phyloP scores from a whole-genome alignment of 495 filamentous ascomycete species.

The Xylaria sp. region DNA sequence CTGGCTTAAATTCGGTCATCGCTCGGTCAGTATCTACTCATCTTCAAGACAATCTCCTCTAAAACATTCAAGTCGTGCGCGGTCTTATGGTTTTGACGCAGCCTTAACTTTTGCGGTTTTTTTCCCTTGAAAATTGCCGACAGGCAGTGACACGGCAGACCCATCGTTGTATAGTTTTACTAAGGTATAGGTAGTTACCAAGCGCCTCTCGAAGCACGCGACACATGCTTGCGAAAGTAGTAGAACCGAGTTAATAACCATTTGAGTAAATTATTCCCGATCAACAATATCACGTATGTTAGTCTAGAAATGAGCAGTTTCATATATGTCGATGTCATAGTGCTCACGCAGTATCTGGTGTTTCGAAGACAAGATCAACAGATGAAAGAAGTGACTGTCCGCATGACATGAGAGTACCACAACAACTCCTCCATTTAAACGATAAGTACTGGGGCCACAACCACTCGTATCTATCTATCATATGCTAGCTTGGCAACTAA shows the following conservation, averaged over 20 bases:
- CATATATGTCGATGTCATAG: not conserved
- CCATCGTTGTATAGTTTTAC: not conserved
- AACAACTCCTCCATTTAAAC: not conserved
- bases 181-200: not conserved
- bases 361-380: not conserved
- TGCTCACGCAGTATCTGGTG: not conserved
- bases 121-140: not conserved
- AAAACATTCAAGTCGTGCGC: not conserved
- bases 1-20: constrained; percentile 12
- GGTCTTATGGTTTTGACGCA: not conserved
- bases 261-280: constrained; percentile 8
- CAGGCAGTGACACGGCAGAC: not conserved
- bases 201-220: not conserved
- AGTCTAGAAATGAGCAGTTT: not conserved
- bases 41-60: constrained; percentile 1
- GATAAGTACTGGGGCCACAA: not conserved
- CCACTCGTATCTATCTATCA: not conserved
- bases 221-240: not conserved
- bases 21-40: constrained; percentile 1
- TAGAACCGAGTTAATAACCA: too few species aligned
- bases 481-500: not conserved
- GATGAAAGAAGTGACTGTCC: not conserved
- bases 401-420: not conserved
- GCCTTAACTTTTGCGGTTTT: not conserved
- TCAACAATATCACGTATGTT: not conserved